Evolutionary conservation across 1,139 yeast species (phyloP), one percentile per base, ranked within the genome.

Genomic region (Hanseniaspora uvarum): DNA sequence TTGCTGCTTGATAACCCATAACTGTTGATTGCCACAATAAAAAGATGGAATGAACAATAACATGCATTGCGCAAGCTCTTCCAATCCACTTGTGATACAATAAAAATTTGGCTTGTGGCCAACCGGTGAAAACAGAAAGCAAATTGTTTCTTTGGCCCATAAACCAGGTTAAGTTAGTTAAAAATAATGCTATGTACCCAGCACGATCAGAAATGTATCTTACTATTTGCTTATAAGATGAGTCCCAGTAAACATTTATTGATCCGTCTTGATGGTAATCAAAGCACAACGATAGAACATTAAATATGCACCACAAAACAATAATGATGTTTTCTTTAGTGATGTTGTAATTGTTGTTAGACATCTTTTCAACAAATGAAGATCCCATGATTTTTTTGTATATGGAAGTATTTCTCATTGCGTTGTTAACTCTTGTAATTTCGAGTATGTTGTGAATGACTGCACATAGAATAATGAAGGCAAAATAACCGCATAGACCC

Each of bases 91-190:
- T 78, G 67, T 85, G 94, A 64, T 79, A 74, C 23, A 76, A 70
- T 56, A 80, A 70, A 63, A 83, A 82, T 46, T 85, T 74, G 2
- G 80, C 70, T 59, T 75, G 76, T 24, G 77, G 72, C 83, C 87
- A 81, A 44, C 87, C 85, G 3, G 87, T 80, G 43, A 80, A 50
- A 72, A 76, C 76, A 58, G 78, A 76, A 61, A 83, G 65, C 56
- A 83, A 68, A 62, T 83, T 83, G 64, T 84, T 83, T 68, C 86
- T 72, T 31, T 83, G 83, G 10, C 80, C 79, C 64, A 81, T 79
- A 44, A 80, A 67, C 52, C 78, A 69, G 40, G 77, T 63, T 10
- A 75, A 58, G 10, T 84, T 83, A 45, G 77, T 64, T 56, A 74
- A 63, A 58, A 71, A 71, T 41, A 72, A 58, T 1, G 74, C 69